These are phyloP conservation scores for Fistulinella staudtii DNA, from an alignment of 1,284 basidiomycete genomes.

Conservation along the genomic window DNA sequence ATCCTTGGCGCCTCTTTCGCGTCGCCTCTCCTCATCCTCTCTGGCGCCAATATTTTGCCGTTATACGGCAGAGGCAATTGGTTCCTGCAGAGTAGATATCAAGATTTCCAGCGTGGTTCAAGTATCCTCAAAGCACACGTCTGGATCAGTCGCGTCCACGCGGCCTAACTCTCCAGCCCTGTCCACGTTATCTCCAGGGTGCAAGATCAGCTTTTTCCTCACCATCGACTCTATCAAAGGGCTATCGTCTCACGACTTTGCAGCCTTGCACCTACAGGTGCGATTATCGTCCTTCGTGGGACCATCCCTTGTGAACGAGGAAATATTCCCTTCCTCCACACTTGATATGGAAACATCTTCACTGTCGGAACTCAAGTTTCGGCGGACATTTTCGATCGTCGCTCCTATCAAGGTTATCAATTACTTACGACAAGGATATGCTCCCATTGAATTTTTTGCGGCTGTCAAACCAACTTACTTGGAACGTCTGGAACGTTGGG, in stretches of 20 bases:
- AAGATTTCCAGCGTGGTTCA: slow-evolving; percentile 72
- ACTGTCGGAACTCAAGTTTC: slow-evolving; percentile 75
- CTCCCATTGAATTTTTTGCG: slow-evolving; percentile 86
- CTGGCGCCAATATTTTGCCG: slow-evolving; percentile 86
- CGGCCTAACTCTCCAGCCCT: slow-evolving; percentile 67
- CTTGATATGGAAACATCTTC: slow-evolving; percentile 73
- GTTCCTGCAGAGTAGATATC: slow-evolving; percentile 83
- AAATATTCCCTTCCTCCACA: slow-evolving; percentile 73
- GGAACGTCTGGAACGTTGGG: slow-evolving; percentile 87
- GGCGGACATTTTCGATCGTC: slow-evolving; percentile 75
- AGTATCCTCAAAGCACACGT: slow-evolving; percentile 51
- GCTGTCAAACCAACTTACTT: slow-evolving; percentile 76
- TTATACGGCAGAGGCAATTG: slow-evolving; percentile 90
- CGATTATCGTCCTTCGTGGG: slow-evolving; percentile 81
- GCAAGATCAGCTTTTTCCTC: slow-evolving; percentile 78
- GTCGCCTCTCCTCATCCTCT: slow-evolving; percentile 71
- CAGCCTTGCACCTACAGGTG: slow-evolving; percentile 79
- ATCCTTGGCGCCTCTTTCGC: slow-evolving; percentile 78
- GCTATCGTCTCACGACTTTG: slow-evolving; percentile 82
- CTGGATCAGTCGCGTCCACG: slow-evolving; percentile 60
- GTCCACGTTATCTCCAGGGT: slow-evolving; percentile 61
- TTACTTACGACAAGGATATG: slow-evolving; percentile 74
- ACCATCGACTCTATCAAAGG: slow-evolving; percentile 85
- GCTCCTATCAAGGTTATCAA: slow-evolving; percentile 68
- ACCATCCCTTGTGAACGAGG: slow-evolving; percentile 64